Base-by-base conservation (phyloP, 805 yeast species). In the Starmera quercuum region DNA sequence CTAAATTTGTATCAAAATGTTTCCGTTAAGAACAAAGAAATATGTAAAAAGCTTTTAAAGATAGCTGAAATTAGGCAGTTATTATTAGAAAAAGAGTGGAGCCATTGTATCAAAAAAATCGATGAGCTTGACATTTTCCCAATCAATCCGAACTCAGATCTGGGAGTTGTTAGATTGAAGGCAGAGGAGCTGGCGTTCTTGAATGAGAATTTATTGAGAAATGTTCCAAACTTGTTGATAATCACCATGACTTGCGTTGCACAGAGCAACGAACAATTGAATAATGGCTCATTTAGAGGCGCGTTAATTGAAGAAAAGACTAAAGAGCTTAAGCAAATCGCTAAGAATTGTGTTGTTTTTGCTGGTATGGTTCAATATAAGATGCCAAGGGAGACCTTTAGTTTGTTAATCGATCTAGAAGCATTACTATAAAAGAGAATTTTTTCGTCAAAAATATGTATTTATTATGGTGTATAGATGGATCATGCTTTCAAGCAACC, bases 341-440 rank as follows among this genome's bases (percentile, higher is more conserved):
- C 95, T 3, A 81, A 77, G 55, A 86, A 86, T 57, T 83, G 95
- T 57, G 86, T 88, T 87, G 75, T 88, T 4, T 90, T 82, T 56
- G 95, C 97, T 6, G 97, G 97, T 40, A 82, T 90, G 78, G 80
- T 88, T 24, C 95, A 85, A 59, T 87, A 83, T 59, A 79, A 82
- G 54, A 85, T 88, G 94, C 95, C 96, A 7, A 62, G 70, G 35
- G 95, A 85, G 47, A 78, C 85, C 0, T 85, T 83, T 53, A 75
- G 83, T 45, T 68, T 76, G 27, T 62, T 83, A 49, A 75, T 82
- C 21, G 73, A 70, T 40, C 58, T 83, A 37, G 95, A 83, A 52
- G 60, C 65, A 17, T 54, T 55, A 11, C 40, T 63, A 31, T 58
- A 29, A 36, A 5, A 7, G 5, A n/a, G n/a, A n/a, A n/a, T n/a